phyloP scores from a whole-genome alignment of 768 basidiomycete genomes.

The Lactarius psammicola region DNA sequence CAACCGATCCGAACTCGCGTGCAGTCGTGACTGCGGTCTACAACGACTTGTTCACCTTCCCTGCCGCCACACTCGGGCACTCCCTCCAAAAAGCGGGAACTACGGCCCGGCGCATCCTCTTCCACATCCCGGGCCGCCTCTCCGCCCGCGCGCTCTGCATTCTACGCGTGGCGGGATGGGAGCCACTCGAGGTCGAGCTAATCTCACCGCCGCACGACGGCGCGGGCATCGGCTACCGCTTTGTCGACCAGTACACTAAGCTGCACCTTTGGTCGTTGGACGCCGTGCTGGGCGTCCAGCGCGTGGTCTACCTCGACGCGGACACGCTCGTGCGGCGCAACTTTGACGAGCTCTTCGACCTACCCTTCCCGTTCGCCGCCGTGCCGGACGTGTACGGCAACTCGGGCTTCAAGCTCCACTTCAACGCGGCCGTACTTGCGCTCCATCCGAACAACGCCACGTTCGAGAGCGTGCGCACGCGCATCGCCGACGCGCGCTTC shows the following conservation, averaged over 20 bases:
- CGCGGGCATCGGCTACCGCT: conserved; percentile 38
- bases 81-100: conserved; percentile 35
- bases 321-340: conserved; percentile 45
- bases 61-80: conserved; percentile 37
- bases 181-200: conserved; percentile 36
- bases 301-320: conserved; percentile 43
- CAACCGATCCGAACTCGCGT: conserved; percentile 20
- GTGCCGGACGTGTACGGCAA: conserved; percentile 41
- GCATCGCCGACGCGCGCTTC: conserved; percentile 43
- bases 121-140: conserved; percentile 39
- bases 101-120: conserved; percentile 36
- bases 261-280: conserved; percentile 43
- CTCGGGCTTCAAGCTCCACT: conserved; percentile 38
- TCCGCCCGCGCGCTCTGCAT: conserved; percentile 43
- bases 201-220: conserved; percentile 43
- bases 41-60: conserved; percentile 35
- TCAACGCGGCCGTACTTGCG: conserved; percentile 41
- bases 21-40: conserved; percentile 37
- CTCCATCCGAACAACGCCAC: conserved; percentile 36
- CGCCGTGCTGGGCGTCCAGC: conserved; percentile 32
- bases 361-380: conserved; percentile 44
- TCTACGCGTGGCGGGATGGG: conserved; percentile 41
- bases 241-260: conserved; percentile 46
- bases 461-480: conserved; percentile 35
- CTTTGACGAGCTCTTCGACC: conserved; percentile 46